Evolutionary conservation across 148 eudicot species (phyloP).

Genomic region (Camellia japonica): DNA sequence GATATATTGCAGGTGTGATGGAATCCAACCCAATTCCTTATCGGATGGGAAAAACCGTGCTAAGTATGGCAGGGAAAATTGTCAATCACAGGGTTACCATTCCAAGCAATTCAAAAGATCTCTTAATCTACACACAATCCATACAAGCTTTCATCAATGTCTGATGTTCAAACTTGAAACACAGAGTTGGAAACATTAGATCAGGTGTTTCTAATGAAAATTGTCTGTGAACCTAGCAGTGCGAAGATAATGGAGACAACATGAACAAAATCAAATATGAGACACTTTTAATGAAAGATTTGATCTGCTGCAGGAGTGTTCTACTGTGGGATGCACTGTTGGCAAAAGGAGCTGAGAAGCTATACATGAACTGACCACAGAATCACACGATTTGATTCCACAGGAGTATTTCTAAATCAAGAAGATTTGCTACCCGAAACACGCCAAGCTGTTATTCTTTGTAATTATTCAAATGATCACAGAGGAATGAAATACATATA

Average conservation of each 20-base stretch:
- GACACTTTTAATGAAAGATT: not conserved
- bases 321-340: constrained; percentile 76
- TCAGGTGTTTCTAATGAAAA: not conserved
- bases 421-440: not conserved
- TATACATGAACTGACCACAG: constrained; percentile 61
- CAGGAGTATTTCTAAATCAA: constrained; percentile 66
- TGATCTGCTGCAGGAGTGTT: constrained; percentile 83
- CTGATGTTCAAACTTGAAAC: not conserved
- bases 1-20: no score
- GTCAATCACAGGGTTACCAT: not conserved
- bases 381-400: constrained; percentile 93
- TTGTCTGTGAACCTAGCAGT: not conserved
- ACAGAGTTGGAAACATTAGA: not conserved
- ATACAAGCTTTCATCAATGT: not conserved
- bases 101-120: not conserved
- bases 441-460: constrained; percentile 4
- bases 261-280: not conserved
- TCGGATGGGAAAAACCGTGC: no score
- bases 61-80: no score
- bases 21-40: no score
- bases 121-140: not conserved
- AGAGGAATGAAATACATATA: constrained; percentile 14
- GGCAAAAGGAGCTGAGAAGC: constrained; percentile 76
- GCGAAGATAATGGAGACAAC: not conserved
- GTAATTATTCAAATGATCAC: constrained; percentile 10